Conservation (phyloP, 345 rosid genomes). For the Citrus inodora region DNA sequence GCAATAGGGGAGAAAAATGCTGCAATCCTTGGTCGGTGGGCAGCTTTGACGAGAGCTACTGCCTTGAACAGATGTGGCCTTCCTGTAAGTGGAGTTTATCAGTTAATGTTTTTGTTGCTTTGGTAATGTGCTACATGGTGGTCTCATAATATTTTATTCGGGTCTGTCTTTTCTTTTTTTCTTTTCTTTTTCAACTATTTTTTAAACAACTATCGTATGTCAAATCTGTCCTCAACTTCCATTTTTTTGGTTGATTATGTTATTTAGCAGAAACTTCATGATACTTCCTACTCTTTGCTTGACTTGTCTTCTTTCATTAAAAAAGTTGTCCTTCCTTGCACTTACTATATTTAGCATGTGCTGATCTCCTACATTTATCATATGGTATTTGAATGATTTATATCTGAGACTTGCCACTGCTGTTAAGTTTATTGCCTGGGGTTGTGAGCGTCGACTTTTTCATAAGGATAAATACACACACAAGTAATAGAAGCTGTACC, state of each 20-base stretch:
- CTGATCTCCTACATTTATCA: not conserved
- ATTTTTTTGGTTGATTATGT: not conserved
- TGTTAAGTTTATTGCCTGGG: not conserved
- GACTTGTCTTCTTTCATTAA: not conserved
- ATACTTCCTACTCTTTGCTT: not conserved
- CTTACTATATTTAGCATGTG: not conserved
- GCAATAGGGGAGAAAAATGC: slow-evolving; percentile 69
- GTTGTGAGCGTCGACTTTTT: not conserved
- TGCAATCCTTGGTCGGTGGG: slow-evolving; percentile 72
- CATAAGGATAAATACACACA: not conserved
- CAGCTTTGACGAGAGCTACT: slow-evolving; percentile 63
- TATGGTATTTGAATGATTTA: not conserved
- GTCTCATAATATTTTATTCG: not conserved
- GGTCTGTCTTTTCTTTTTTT: not conserved
- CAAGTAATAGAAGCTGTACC: not conserved
- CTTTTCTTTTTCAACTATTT: not conserved
- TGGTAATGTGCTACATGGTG: not conserved
- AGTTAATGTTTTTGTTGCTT: not conserved
- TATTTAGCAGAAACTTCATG: not conserved
- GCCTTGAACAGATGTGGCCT: slow-evolving; percentile 84
- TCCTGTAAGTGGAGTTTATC: slow-evolving; percentile 59
- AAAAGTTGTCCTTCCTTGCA: not conserved
- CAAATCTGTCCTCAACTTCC: not conserved
- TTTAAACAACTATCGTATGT: not conserved
- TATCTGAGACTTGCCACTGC: not conserved